Conservation (phyloP, 495 filamentous ascomycete species). For the Monascus purpureus region DNA sequence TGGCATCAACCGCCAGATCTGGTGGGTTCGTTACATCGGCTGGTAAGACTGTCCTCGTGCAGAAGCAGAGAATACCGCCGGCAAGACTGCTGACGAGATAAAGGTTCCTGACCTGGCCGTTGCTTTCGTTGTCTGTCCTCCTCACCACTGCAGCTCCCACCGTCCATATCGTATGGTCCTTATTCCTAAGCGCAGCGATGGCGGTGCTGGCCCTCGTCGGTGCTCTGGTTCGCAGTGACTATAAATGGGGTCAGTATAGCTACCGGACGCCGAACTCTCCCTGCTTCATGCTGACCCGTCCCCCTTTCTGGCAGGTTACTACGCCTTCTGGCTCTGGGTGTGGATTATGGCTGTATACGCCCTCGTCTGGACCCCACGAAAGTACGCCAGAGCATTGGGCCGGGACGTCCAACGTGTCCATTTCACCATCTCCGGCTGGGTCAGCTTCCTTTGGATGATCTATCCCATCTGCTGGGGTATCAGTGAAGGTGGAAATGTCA, state of each 20-base stretch:
- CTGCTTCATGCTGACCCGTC: no score
- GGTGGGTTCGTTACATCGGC: constrained; percentile 59
- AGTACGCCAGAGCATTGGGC: constrained; percentile 35
- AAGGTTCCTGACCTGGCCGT: constrained; percentile 42
- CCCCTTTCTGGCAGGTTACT: no score
- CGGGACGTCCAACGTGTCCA: constrained; percentile 37
- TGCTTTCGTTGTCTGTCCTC: constrained; percentile 49
- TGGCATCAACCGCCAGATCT: constrained; percentile 46
- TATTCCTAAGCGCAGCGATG: no score
- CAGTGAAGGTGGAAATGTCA: constrained; percentile 52
- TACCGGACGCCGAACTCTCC: no score
- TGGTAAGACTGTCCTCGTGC: no score
- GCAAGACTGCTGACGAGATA: constrained; percentile 19
- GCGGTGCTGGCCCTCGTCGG: no score
- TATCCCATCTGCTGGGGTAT: constrained; percentile 60
- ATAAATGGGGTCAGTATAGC: constrained; percentile 53
- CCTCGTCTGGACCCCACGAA: constrained; percentile 16
- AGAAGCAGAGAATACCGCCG: no score
- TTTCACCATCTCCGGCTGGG: constrained; percentile 33
- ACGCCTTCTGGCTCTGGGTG: constrained; percentile 41
- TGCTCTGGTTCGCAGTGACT: constrained; percentile 38
- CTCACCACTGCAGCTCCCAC: constrained; percentile 50
- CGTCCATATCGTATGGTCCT: constrained; percentile 47
- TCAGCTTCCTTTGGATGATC: constrained; percentile 40
- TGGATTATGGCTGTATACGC: constrained; percentile 40